Evolutionary conservation across 352 stramenopile genomes (phyloP).

Genomic region (Pythium sp.): DNA sequence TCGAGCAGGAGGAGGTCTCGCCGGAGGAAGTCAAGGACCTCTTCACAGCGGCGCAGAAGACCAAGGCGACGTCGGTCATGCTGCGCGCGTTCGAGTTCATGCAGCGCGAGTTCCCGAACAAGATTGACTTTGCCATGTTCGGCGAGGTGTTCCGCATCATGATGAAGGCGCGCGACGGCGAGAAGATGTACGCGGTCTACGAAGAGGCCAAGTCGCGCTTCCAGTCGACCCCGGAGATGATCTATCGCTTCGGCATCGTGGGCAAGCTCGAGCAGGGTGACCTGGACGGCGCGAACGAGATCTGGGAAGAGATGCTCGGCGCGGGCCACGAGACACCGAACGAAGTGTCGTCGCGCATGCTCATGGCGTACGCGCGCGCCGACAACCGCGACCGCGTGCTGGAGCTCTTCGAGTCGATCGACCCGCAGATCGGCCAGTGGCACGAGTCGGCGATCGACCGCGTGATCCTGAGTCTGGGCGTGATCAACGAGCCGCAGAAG

Average conservation of each 20-base stretch:
- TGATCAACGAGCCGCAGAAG: slow-evolving; percentile 52
- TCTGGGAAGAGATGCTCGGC: slow-evolving; percentile 52
- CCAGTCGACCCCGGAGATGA: slow-evolving; percentile 54
- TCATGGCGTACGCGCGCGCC: slow-evolving; percentile 43
- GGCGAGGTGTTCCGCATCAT: slow-evolving; percentile 59
- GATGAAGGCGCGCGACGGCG: slow-evolving; percentile 28
- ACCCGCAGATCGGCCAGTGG: slow-evolving; percentile 65
- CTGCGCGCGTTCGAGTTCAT: slow-evolving; percentile 50
- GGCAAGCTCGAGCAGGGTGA: slow-evolving; percentile 52
- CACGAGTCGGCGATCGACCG: slow-evolving; percentile 68
- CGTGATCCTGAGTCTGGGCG: slow-evolving; percentile 63
- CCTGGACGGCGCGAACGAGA: slow-evolving; percentile 37
- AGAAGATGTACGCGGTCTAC: slow-evolving; percentile 50
- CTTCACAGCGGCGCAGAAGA: slow-evolving; percentile 56
- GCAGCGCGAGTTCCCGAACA: slow-evolving; percentile 33
- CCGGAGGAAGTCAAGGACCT: slow-evolving; percentile 51
- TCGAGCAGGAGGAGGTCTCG: slow-evolving; percentile 35
- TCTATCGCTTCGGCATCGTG: slow-evolving; percentile 68
- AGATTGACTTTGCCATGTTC: slow-evolving; percentile 63
- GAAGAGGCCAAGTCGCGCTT: slow-evolving; percentile 41
- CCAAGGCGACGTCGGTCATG: slow-evolving; percentile 40
- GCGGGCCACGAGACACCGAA: slow-evolving; percentile 56
- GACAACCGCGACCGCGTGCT: slow-evolving; percentile 47
- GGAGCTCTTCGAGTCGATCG: slow-evolving; percentile 50
- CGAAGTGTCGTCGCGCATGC: slow-evolving; percentile 66